Evolutionary conservation across 2,329 filamentous ascomycete species (phyloP).

Genomic region (Sarocladiaceae sp.): DNA sequence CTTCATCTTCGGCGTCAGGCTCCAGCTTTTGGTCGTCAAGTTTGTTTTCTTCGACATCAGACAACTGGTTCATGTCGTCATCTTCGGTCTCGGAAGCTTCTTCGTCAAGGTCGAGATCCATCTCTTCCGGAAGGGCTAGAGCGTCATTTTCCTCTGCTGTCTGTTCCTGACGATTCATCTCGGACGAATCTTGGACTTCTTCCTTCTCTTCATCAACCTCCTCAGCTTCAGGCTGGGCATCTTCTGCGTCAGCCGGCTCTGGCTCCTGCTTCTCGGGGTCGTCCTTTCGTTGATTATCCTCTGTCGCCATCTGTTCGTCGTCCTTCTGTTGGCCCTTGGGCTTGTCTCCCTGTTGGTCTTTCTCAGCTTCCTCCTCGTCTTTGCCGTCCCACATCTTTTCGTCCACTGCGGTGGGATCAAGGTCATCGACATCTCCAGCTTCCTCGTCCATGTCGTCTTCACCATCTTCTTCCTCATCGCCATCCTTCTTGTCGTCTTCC

Average conservation of each 20-base stretch:
- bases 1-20: constrained; percentile 30
- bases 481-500: constrained; percentile 55
- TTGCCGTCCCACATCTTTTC: constrained; percentile 99
- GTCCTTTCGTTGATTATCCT: constrained; percentile 50
- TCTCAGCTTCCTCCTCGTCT: constrained; percentile 71
- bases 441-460: constrained; percentile 83
- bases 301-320: constrained; percentile 52
- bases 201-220: constrained; percentile 54
- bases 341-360: constrained; percentile 71
- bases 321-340: constrained; percentile 63
- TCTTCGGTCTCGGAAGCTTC: constrained; percentile 49
- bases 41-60: constrained; percentile 43
- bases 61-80: constrained; percentile 54
- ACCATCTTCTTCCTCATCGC: constrained; percentile 57
- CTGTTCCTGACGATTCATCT: constrained; percentile 58
- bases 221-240: constrained; percentile 44
- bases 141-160: constrained; percentile 76
- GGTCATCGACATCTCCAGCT: constrained; percentile 81
- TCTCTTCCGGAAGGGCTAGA: constrained; percentile 79
- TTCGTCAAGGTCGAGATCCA: constrained; percentile 74
- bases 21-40: constrained; percentile 32
- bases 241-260: constrained; percentile 38
- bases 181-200: constrained; percentile 47
- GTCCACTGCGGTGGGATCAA: constrained; percentile 84
- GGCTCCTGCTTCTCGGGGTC: constrained; percentile 30